Evolutionary conservation across 306 rosid species (phyloP).

Genomic region (cucumber (Cucumis sativus)): Cucumber_9930_V3 NC_026655.2:5666001-5666500

Average conservation of each 20-base stretch:
- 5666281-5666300: conserved; percentile 10
- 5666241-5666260: background rate
- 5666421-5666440: conserved; percentile 25
- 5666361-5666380: conserved; percentile 18
- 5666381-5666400: conserved; percentile 24
- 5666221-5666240: conserved; percentile 18
- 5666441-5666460: conserved; percentile 25
- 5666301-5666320: conserved; percentile 15
- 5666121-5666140: conserved; percentile 34
- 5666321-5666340: background rate
- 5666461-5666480: conserved; percentile 18
- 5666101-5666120: conserved; percentile 24
- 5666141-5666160: background rate
- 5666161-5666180: too few relatives aligned
- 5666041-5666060: conserved; percentile 21
- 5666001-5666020: conserved; percentile 13
- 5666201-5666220: conserved; percentile 2
- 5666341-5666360: conserved; percentile 8
- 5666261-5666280: conserved; percentile 21
- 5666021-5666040: background rate
- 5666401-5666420: conserved; percentile 24
- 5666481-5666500: conserved; percentile 17
- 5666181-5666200: background rate
- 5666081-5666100: conserved; percentile 10
- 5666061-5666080: conserved; percentile 25